Percentiles rank a stretch among this genome's conserved stretches.
phyloP scores from a whole-genome alignment of 2,329 filamentous ascomycete species.

The Alternaria longipes region DNA sequence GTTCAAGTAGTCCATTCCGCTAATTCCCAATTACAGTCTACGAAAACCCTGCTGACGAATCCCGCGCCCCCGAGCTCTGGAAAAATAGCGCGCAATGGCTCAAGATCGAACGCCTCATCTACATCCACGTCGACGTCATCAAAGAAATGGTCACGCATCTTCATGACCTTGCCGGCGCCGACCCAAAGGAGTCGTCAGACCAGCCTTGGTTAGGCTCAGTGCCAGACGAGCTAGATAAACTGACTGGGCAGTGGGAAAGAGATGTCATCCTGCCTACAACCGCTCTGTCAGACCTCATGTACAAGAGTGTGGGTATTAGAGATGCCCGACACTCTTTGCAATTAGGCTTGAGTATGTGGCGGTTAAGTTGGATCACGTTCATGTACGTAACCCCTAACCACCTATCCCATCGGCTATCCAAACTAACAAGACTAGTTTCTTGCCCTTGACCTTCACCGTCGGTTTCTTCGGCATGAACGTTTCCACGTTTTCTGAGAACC shows the following conservation, averaged over 20 bases:
- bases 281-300: slow-evolving; percentile 61
- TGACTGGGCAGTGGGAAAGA: slow-evolving; percentile 59
- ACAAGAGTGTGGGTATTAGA: slow-evolving; percentile 63
- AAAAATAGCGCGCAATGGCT: slow-evolving; percentile 61
- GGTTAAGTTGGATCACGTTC: slow-evolving; percentile 75
- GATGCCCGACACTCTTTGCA: slow-evolving; percentile 61
- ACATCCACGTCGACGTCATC: slow-evolving; percentile 59
- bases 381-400: slow-evolving; percentile 55
- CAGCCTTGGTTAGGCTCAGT: slow-evolving; percentile 54
- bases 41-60: slow-evolving; percentile 63
- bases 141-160: slow-evolving; percentile 58
- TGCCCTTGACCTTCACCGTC: slow-evolving; percentile 64
- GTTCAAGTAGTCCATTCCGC: neutral
- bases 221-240: slow-evolving; percentile 55
- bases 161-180: slow-evolving; percentile 51
- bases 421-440: slow-evolving; percentile 54
- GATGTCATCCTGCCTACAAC: slow-evolving; percentile 62
- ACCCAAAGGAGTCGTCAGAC: slow-evolving; percentile 35
- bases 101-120: slow-evolving; percentile 63
- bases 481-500: slow-evolving; percentile 50
- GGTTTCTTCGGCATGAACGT: slow-evolving; percentile 65
- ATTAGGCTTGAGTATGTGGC: slow-evolving; percentile 60
- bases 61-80: slow-evolving; percentile 62
- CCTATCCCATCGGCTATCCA: no score
- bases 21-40: slow-evolving; percentile 50